Percentiles rank a stretch among this genome's conserved stretches.
Evolutionary conservation across 1,139 yeast species (phyloP).

Genomic region (Nakaseomyces delphensis): DNA sequence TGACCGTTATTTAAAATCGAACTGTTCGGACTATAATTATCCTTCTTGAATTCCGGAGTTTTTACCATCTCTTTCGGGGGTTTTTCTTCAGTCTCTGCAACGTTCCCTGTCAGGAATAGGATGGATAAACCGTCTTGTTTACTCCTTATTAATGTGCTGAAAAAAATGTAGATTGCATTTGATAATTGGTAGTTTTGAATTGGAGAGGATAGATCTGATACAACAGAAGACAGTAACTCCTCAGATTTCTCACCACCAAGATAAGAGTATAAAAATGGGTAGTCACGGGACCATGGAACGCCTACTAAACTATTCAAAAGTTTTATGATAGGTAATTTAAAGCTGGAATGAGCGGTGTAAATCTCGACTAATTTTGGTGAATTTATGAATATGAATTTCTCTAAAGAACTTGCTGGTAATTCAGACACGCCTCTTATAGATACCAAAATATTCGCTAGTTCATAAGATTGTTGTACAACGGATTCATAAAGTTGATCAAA

Average conservation of each 20-base stretch:
- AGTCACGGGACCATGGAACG: conserved; percentile 44
- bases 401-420: conserved; percentile 54
- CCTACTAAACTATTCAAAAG: conserved; percentile 54
- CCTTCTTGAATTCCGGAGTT: not conserved
- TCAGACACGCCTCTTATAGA: conserved; percentile 47
- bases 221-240: conserved; percentile 49
- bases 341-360: conserved; percentile 41
- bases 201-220: conserved; percentile 51
- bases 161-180: conserved; percentile 56
- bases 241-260: conserved; percentile 58
- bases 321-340: conserved; percentile 44
- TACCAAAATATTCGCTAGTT: conserved; percentile 40
- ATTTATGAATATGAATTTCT: conserved; percentile 46
- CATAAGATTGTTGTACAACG: conserved; percentile 33
- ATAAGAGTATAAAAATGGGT: conserved; percentile 76
- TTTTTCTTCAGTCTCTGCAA: conserved; percentile 32
- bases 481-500: conserved; percentile 18
- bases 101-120: conserved; percentile 57
- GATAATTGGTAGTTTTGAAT: conserved; percentile 51
- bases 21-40: too few species aligned
- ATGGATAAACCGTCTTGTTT: conserved; percentile 84
- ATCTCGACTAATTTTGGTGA: conserved; percentile 53
- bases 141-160: conserved; percentile 67
- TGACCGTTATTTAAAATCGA: too few species aligned
- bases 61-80: conserved; percentile 21